Evolutionary conservation across 2,329 filamentous ascomycete genomes (phyloP), one percentile per base, ranked within the genome.

Genomic region (Curvularia hawaiiensis): DNA sequence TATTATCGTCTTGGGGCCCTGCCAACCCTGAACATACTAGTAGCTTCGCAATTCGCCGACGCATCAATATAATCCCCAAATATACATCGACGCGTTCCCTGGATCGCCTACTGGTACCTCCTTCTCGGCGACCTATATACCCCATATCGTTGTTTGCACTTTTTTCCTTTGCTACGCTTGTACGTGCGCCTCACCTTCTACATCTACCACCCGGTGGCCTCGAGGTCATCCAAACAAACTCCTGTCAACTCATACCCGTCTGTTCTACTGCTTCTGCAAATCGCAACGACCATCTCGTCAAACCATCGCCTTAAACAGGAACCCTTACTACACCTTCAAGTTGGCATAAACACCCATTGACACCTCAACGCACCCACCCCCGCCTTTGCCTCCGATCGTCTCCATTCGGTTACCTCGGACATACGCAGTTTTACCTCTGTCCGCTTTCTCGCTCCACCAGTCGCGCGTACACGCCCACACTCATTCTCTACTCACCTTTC

Each of bases 21-120:
- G 64, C 60, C 62, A 65, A 63, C 63, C 61, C 60, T 59, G 49
- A 58, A 12, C 52, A 64, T 59, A 62, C 67, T 62, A 60, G 58
- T 56, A 63, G 50, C 65, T 61, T 64, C 60, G 63, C 64, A 69
- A 66, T 68, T 61, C 65, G 64, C 65, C 66, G 61, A 63, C 59
- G 56, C 63, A 54, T 50, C 60, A 56, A 64, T 68, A 66, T 63
- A 64, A 58, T 20, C 51, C 60, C 58, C 64, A 61, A 59, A 50
- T 59, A 64, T 59, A 61, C 59, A 57, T 57, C 44, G 56, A 60
- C 59, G 54, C 60, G 58, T 56, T 55, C 58, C 57, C 58, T 60
- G 61, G 56, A 66, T 59, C 63, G 62, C 60, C 45, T 54, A 54
- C 58, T 61, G 61, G 53, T 60, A 67, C 60, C 50, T 61, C 50